Conservation (phyloP, 176 grass and related monocot species). For the Musa acuminata region DNA sequence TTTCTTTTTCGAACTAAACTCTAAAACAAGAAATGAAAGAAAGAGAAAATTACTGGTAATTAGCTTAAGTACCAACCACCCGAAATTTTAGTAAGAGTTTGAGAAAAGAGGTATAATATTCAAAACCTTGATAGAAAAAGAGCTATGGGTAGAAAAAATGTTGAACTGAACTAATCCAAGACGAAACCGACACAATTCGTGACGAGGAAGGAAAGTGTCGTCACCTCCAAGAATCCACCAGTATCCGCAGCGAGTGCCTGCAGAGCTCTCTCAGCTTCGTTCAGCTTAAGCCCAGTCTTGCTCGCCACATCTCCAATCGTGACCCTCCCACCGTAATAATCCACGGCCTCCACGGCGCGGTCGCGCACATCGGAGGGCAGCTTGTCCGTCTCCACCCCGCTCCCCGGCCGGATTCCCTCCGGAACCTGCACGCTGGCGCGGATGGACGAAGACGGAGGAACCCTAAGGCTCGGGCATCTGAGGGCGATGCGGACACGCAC, state of each 20-base stretch:
- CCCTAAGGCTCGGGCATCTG: constrained; percentile 19
- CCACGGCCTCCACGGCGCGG: constrained; percentile 68
- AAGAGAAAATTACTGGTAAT: too few species aligned
- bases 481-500: constrained; percentile 5
- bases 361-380: constrained; percentile 74
- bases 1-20: too few species aligned
- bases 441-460: constrained; percentile 15
- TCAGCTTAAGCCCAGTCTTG: constrained; percentile 62
- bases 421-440: constrained; percentile 41
- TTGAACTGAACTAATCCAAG: neutral
- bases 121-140: neutral
- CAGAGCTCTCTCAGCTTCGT: constrained; percentile 69
- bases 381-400: constrained; percentile 76
- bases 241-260: constrained; percentile 92
- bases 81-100: too few species aligned
- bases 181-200: neutral
- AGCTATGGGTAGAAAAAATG: neutral
- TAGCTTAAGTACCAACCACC: too few species aligned
- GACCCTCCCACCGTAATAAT: constrained; percentile 67
- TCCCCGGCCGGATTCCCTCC: constrained; percentile 42
- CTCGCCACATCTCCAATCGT: constrained; percentile 81
- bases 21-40: too few species aligned
- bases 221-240: constrained; percentile 90
- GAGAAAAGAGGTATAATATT: too few species aligned
- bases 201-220: neutral